Percentiles rank a stretch among this genome's conserved stretches.
Evolutionary conservation across 2,329 filamentous ascomycete species (phyloP).

Genomic region (Botryotinia convoluta): DNA sequence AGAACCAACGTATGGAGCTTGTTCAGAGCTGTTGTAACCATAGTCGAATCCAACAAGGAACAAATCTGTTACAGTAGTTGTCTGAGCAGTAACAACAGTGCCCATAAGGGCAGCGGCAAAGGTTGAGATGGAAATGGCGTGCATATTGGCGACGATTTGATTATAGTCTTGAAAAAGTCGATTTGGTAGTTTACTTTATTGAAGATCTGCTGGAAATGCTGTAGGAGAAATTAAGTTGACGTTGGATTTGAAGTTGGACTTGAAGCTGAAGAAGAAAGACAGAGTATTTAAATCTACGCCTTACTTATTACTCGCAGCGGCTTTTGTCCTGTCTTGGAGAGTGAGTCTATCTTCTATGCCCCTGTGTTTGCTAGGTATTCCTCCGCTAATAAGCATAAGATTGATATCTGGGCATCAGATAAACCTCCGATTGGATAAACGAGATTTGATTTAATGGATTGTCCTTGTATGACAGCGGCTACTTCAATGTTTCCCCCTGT

Average conservation of each 20-base stretch:
- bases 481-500: background rate
- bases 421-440: background rate
- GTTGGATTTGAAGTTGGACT: background rate
- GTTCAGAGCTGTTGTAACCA: background rate
- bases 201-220: background rate
- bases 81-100: constrained; percentile 2
- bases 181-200: background rate
- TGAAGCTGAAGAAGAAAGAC: background rate
- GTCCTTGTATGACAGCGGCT: background rate
- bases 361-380: background rate
- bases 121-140: constrained; percentile 9
- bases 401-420: background rate
- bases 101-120: constrained; percentile 15
- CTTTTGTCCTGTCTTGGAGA: background rate
- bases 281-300: background rate
- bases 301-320: background rate
- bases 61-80: background rate
- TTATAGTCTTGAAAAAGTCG: background rate
- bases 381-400: background rate
- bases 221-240: background rate
- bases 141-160: constrained; percentile 14
- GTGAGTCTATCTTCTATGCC: background rate
- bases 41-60: constrained; percentile 12
- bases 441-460: background rate
- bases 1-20: constrained; percentile 3